A percentile compares a stretch with the other conserved stretches of the same genome.
These are phyloP conservation scores for Podospora pseudoanserina DNA, from an alignment of 495 filamentous ascomycete genomes.

Conservation along the genomic window DNA sequence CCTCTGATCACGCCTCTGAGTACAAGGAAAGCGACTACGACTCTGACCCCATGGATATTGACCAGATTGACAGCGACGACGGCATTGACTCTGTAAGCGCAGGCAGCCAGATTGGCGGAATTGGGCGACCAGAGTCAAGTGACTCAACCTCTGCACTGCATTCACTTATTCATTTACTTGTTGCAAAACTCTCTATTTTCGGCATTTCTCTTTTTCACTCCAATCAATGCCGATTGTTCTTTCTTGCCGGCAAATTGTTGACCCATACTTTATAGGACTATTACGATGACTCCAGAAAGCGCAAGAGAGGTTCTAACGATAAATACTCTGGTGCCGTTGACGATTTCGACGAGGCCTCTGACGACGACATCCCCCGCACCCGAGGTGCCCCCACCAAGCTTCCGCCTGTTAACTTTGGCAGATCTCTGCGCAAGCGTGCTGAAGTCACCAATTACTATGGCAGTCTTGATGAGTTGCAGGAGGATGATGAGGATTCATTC, in stretches of 20 bases:
- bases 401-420: conserved; percentile 12
- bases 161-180: background rate
- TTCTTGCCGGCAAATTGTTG: conserved; percentile 2
- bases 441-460: conserved; percentile 31
- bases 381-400: conserved; percentile 9
- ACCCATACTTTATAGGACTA: conserved; percentile 8
- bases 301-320: conserved; percentile 24
- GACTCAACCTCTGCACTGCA: background rate
- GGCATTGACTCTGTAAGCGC: background rate
- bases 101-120: background rate
- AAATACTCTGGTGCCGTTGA: conserved; percentile 23
- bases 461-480: conserved; percentile 45
- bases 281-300: conserved; percentile 20
- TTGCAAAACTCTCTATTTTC: background rate
- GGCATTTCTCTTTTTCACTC: background rate
- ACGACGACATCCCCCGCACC: conserved; percentile 16
- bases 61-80: background rate
- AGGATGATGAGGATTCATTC: conserved; percentile 26
- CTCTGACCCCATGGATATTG: background rate
- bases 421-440: conserved; percentile 26
- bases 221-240: background rate
- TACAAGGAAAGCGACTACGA: background rate
- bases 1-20: background rate
- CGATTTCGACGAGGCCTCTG: conserved; percentile 33
- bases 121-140: background rate